Evolutionary conservation across 306 rosid species (phyloP).

Genomic region (Dryas alaskensis): DNA sequence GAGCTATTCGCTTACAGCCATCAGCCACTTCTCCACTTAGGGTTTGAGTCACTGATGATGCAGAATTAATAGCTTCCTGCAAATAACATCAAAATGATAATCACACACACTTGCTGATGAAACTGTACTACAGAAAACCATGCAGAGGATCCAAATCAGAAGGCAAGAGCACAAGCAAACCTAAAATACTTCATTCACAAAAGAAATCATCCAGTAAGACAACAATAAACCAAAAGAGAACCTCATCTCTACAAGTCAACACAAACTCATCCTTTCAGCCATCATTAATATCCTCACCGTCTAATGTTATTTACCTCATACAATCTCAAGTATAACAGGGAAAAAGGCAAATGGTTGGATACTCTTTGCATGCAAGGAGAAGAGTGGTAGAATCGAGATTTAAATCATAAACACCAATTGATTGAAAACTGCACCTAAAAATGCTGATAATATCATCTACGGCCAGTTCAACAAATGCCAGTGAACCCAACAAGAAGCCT

Average conservation of each 20-base stretch:
- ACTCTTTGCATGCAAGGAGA: neutral
- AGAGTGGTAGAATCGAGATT: neutral
- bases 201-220: neutral
- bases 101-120: neutral
- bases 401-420: neutral
- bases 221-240: neutral
- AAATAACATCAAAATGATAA: neutral
- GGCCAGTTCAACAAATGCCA: neutral
- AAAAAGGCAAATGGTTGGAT: neutral
- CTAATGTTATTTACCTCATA: neutral
- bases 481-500: neutral
- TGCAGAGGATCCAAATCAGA: neutral
- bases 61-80: slow-evolving; percentile 87
- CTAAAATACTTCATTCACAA: neutral
- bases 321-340: neutral
- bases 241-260: neutral
- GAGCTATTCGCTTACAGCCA: slow-evolving; percentile 77
- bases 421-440: no score
- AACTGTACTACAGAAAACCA: neutral
- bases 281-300: neutral
- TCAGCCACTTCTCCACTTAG: slow-evolving; percentile 81
- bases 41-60: slow-evolving; percentile 77
- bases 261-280: neutral
- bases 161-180: neutral
- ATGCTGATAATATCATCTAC: neutral